Evolutionary conservation across 345 rosid genomes (phyloP).

Genomic region (Linum lewisii): DNA sequence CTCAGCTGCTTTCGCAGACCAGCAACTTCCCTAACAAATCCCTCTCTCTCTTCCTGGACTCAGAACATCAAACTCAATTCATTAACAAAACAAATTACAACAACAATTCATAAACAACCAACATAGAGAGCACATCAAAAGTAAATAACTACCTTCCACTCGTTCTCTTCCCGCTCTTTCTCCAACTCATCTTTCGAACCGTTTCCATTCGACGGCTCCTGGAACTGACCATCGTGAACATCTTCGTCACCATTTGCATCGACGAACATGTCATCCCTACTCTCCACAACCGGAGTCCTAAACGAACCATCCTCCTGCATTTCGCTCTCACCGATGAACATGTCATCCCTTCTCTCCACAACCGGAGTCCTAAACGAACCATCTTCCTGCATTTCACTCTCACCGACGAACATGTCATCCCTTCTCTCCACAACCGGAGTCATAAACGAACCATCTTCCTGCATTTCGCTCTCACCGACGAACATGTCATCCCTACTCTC

Average conservation of each 20-base stretch:
- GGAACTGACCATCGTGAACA: constrained; percentile 25
- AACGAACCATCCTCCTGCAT: constrained; percentile 14
- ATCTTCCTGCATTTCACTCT: constrained; percentile 15
- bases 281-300: constrained; percentile 31
- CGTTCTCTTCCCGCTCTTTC: background rate
- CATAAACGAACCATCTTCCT: constrained; percentile 15
- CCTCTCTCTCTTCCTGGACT: constrained; percentile 23
- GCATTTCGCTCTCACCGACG: constrained; percentile 54
- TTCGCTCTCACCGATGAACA: constrained; percentile 76
- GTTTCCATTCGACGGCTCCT: constrained; percentile 11
- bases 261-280: constrained; percentile 66
- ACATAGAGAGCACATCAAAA: background rate
- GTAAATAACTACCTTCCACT: constrained; percentile 2
- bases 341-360: constrained; percentile 67
- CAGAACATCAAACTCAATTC: background rate
- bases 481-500: constrained; percentile 86
- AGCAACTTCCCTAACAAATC: constrained; percentile 30
- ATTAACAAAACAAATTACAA: background rate
- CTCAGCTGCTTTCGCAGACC: constrained; percentile 36
- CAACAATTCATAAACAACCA: background rate
- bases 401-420: constrained; percentile 75
- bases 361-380: constrained; percentile 16
- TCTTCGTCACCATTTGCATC: constrained; percentile 31
- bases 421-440: constrained; percentile 41
- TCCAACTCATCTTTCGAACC: background rate